Conservation (phyloP, 108 stramenopile species). For the Phaeodactylum tricornutum region DNA sequence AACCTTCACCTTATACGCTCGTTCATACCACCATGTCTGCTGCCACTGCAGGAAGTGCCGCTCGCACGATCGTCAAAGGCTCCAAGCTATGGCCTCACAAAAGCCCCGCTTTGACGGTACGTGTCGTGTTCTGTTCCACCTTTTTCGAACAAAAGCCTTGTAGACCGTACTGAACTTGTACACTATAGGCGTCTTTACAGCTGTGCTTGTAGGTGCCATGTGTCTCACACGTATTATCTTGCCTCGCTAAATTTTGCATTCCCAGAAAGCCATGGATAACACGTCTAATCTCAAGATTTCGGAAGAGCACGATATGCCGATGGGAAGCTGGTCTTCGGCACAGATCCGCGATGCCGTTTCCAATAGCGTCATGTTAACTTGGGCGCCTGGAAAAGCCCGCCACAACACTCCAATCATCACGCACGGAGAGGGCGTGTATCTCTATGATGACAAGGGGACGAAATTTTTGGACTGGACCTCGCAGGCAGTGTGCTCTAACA, state of each 20-base stretch:
- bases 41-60: conserved; percentile 1
- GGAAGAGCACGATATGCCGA: conserved; percentile 18
- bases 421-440: conserved; percentile 29
- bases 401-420: conserved; percentile 24
- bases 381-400: conserved; percentile 31
- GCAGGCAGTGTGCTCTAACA: conserved; percentile 45
- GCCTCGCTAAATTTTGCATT: too few relatives aligned
- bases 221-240: too few relatives aligned
- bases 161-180: too few relatives aligned
- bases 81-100: conserved; percentile 20
- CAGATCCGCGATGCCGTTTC: conserved; percentile 17
- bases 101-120: conserved; percentile 21
- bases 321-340: conserved; percentile 24
- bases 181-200: too few relatives aligned
- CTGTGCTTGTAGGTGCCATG: too few relatives aligned
- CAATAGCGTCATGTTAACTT: conserved; percentile 30
- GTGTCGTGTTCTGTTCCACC: conserved; percentile 2
- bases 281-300: conserved; percentile 6
- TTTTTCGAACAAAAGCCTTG: too few relatives aligned
- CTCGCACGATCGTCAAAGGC: conserved; percentile 6
- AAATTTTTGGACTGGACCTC: conserved; percentile 41
- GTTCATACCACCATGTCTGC: conserved; percentile 15
- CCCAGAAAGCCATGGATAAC: conserved; percentile 20
- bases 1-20: too few relatives aligned
- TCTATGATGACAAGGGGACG: conserved; percentile 35